These are phyloP conservation scores for Euryodendron excelsum DNA, from an alignment of 148 eudicot species.

Conservation along the genomic window DNA sequence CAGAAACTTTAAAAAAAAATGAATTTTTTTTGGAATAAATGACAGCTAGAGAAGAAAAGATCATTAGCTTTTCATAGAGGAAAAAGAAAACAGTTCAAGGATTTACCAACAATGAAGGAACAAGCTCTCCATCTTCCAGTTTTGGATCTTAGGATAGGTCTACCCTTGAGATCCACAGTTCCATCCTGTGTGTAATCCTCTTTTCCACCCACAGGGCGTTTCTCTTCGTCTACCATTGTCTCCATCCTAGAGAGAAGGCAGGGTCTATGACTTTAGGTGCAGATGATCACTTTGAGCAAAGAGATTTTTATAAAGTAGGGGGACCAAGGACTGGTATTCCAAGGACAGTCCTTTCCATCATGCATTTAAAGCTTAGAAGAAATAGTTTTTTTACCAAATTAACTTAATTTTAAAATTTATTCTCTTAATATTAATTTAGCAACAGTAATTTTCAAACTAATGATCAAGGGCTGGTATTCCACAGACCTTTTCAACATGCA, in stretches of 20 bases:
- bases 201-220: slow-evolving; percentile 20
- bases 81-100: too few species aligned
- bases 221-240: slow-evolving; percentile 25
- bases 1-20: too few species aligned
- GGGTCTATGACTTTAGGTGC: not conserved
- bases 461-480: too few species aligned
- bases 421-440: too few species aligned
- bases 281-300: not conserved
- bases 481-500: too few species aligned
- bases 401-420: too few species aligned
- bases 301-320: not conserved
- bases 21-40: not conserved
- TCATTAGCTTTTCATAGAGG: too few species aligned
- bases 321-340: not conserved
- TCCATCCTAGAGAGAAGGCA: not conserved
- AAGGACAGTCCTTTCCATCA: too few species aligned
- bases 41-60: not conserved
- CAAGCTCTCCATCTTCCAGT: slow-evolving; percentile 51
- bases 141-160: slow-evolving; percentile 31
- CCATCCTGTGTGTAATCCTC: slow-evolving; percentile 45
- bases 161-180: slow-evolving; percentile 37
- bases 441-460: too few species aligned
- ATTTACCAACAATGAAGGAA: slow-evolving; percentile 42
- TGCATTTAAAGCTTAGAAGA: too few species aligned
- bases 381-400: too few species aligned